phyloP scores from a whole-genome alignment of 1,284 basidiomycete species.

The Fomitopsis palustris region DNA sequence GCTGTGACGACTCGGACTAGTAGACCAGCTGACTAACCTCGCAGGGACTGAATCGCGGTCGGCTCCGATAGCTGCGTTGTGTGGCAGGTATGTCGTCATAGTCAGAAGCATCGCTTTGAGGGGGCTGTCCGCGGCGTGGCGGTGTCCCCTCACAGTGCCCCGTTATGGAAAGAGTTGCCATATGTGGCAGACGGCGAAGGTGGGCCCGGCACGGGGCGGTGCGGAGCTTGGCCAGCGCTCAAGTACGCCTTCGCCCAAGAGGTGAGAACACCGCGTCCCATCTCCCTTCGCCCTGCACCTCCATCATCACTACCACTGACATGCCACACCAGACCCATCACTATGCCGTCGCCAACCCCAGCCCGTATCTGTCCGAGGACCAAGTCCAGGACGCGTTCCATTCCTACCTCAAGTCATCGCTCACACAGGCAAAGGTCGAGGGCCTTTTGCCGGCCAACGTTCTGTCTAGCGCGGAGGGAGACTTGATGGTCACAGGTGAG shows the following conservation, averaged over 20 bases:
- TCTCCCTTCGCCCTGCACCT: not conserved
- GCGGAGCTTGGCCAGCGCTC: not conserved
- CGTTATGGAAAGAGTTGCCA: not conserved
- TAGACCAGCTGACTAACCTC: too few species aligned
- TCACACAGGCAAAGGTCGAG: slow-evolving; percentile 74
- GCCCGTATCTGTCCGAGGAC: slow-evolving; percentile 45
- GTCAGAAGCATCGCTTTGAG: too few species aligned
- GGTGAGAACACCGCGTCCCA: not conserved
- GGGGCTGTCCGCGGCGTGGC: too few species aligned
- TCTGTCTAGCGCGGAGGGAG: slow-evolving; percentile 69
- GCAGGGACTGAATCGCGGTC: too few species aligned
- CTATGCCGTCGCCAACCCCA: not conserved
- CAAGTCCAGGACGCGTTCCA: slow-evolving; percentile 76
- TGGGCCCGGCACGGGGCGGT: not conserved
- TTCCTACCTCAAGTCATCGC: slow-evolving; percentile 71
- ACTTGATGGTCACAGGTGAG: slow-evolving; percentile 79
- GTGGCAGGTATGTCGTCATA: too few species aligned
- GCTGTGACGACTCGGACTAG: too few species aligned
- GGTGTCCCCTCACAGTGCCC: too few species aligned
- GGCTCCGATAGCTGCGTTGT: too few species aligned
- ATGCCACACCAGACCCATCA: not conserved
- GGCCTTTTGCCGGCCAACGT: slow-evolving; percentile 65
- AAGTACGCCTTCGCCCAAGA: not conserved
- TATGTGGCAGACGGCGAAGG: not conserved
- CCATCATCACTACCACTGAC: not conserved